phyloP scores from a whole-genome alignment of 148 eudicot species.

The Pouteria glomerata region DNA sequence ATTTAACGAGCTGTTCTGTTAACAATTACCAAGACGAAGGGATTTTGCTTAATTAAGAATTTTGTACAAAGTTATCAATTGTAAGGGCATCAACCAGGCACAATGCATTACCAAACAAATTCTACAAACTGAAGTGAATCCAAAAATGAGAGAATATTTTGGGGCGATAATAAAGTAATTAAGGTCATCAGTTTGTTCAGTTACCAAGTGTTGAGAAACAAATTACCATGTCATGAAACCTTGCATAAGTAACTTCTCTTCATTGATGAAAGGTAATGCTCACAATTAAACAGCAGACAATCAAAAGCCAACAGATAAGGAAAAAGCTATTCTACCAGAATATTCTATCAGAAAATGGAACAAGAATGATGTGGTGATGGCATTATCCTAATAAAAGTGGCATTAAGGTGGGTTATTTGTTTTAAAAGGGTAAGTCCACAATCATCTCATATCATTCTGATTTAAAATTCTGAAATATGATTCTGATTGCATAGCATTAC shows the following conservation, averaged over 20 bases:
- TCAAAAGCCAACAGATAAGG: neutral
- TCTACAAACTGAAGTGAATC: neutral
- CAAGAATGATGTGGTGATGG: too few relatives aligned
- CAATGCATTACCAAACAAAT: neutral
- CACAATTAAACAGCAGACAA: neutral
- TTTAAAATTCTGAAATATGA: too few relatives aligned
- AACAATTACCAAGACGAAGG: neutral
- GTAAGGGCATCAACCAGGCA: neutral
- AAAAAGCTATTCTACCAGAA: neutral
- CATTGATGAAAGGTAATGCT: neutral
- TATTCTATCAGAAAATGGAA: too few relatives aligned
- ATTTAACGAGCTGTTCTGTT: too few relatives aligned
- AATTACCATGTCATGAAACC: neutral
- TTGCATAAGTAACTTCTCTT: neutral
- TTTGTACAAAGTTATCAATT: neutral
- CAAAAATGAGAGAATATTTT: neutral
- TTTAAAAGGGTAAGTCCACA: too few relatives aligned
- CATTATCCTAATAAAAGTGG: too few relatives aligned
- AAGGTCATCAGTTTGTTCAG: neutral
- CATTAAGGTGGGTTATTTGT: too few relatives aligned
- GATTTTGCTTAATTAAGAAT: neutral
- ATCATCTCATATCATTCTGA: too few relatives aligned
- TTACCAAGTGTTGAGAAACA: neutral
- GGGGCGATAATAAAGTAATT: neutral
- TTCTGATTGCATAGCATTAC: too few relatives aligned